phyloP scores from a whole-genome alignment of 805 yeast species.

The Monosporozyma siamensis region DNA sequence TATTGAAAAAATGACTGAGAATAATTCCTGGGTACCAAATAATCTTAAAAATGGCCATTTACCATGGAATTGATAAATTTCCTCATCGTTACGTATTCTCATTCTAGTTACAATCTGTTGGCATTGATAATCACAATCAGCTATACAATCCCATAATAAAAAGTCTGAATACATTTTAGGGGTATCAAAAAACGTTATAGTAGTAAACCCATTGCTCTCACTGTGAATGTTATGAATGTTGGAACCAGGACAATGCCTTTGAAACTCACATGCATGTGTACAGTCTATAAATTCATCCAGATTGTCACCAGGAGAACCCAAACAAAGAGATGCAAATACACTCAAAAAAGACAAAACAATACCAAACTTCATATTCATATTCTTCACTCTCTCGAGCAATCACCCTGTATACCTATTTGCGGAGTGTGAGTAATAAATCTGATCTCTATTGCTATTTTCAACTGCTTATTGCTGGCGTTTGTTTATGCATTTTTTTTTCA shows the following conservation, averaged over 20 bases:
- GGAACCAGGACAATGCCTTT: slow-evolving; percentile 16
- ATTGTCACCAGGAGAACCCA: slow-evolving; percentile 54
- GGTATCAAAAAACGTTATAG: slow-evolving; percentile 15
- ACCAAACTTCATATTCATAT: no score
- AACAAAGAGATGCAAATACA: slow-evolving; percentile 1
- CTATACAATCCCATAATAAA: slow-evolving; percentile 63
- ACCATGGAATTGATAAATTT: slow-evolving; percentile 82
- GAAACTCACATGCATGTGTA: slow-evolving; percentile 39
- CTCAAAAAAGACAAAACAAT: not conserved
- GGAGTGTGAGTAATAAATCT: no score
- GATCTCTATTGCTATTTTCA: no score
- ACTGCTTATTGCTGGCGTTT: no score
- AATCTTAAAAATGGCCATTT: slow-evolving; percentile 90
- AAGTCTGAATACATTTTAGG: slow-evolving; percentile 33
- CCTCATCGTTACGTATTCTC: slow-evolving; percentile 40
- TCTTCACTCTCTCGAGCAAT: no score
- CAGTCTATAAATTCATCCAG: slow-evolving; percentile 50
- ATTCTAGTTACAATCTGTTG: slow-evolving; percentile 63
- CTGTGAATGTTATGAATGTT: slow-evolving; percentile 16
- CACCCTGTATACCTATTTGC: no score
- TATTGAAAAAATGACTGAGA: slow-evolving; percentile 70
- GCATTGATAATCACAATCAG: slow-evolving; percentile 89
- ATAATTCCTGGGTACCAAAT: slow-evolving; percentile 77
- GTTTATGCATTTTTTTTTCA: no score
- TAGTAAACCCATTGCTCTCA: slow-evolving; percentile 21